A percentile compares a stretch with the other conserved stretches of the same genome.
phyloP scores from a whole-genome alignment of 306 rosid species.

The Crataegus laevigata region DNA sequence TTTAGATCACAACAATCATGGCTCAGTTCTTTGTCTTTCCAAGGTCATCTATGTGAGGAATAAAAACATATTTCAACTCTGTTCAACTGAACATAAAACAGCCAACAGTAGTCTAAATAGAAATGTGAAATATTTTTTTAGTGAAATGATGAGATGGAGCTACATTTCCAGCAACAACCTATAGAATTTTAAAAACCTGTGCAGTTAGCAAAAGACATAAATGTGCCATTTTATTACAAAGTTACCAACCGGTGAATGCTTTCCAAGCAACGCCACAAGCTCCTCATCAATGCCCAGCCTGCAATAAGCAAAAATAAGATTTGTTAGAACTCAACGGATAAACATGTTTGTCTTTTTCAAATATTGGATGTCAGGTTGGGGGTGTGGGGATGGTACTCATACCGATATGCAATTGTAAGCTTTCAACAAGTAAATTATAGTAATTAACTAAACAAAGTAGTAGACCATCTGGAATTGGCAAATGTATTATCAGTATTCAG shows the following conservation, averaged over 20 bases:
- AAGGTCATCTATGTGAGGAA: neutral
- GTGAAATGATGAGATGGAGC: neutral
- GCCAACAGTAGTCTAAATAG: neutral
- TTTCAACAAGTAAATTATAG: neutral
- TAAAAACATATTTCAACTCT: neutral
- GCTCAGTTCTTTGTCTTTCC: neutral
- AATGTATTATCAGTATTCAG: neutral
- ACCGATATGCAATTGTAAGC: neutral
- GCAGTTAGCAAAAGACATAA: neutral
- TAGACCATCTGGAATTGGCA: neutral
- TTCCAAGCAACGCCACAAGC: conserved; percentile 83
- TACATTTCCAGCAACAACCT: neutral
- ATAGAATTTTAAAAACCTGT: neutral
- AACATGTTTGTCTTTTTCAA: neutral
- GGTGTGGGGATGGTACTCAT: neutral
- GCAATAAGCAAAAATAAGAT: conserved; percentile 22
- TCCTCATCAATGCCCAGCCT: conserved; percentile 97
- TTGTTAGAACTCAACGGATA: neutral
- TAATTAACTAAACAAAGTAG: neutral
- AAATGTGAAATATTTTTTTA: neutral
- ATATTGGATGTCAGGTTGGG: neutral
- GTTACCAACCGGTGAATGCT: conserved; percentile 70
- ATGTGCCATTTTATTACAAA: neutral
- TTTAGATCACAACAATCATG: neutral
- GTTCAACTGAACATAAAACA: neutral